These are phyloP conservation scores for Aspergillus hancockii DNA, from an alignment of 495 filamentous ascomycete genomes.

Conservation along the genomic window DNA sequence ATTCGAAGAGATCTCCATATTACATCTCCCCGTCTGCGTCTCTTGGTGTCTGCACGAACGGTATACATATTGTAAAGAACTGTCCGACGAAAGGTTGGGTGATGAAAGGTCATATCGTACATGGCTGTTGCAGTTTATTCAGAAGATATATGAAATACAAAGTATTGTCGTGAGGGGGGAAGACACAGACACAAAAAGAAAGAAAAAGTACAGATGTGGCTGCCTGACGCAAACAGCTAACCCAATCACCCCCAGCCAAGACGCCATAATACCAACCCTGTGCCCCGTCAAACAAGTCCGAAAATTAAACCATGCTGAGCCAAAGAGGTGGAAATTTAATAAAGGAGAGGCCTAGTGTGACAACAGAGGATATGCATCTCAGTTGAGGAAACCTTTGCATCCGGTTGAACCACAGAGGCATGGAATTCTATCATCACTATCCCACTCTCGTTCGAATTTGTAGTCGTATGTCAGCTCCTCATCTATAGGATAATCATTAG, in stretches of 20 bases:
- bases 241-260: neutral
- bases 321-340: neutral
- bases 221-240: neutral
- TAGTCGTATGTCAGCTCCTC: slow-evolving; percentile 99
- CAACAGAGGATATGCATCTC: slow-evolving; percentile 27
- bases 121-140: slow-evolving; percentile 17
- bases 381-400: slow-evolving; percentile 99
- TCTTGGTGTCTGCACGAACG: neutral
- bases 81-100: neutral
- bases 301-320: neutral
- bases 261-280: neutral
- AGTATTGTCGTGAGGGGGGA: neutral
- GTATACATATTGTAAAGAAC: neutral
- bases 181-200: neutral
- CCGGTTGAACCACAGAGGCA: slow-evolving; percentile 93
- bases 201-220: neutral
- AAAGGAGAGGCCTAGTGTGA: neutral
- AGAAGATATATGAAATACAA: slow-evolving; percentile 13
- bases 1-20: neutral
- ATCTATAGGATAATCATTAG: slow-evolving; percentile 63
- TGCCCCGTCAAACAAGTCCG: neutral
- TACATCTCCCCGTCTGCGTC: neutral
- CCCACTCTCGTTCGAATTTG: slow-evolving; percentile 98
- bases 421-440: slow-evolving; percentile 90
- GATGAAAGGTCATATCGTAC: slow-evolving; percentile 17